These are phyloP conservation scores for Suhomyces sp. DNA, from an alignment of 805 yeast species.

Conservation along the genomic window DNA sequence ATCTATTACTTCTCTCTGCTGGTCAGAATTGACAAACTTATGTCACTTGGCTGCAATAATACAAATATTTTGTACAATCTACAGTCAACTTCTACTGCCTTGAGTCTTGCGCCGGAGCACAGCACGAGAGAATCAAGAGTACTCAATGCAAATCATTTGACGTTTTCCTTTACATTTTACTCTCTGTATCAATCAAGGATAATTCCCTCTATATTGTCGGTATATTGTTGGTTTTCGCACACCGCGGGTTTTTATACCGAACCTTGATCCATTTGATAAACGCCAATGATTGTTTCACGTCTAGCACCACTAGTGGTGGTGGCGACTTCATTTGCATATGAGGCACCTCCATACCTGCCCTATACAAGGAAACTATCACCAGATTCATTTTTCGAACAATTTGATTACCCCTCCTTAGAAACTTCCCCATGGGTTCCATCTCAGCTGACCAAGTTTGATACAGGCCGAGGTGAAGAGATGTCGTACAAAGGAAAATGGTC, in stretches of 20 bases:
- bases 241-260: not conserved
- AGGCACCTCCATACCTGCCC: not conserved
- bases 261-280: not conserved
- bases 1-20: too few relatives aligned
- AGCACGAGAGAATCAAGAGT: too few relatives aligned
- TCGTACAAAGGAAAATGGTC: constrained; percentile 74
- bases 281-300: not conserved
- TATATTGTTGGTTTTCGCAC: not conserved
- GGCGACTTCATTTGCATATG: not conserved
- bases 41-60: too few relatives aligned
- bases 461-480: constrained; percentile 44
- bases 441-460: constrained; percentile 37
- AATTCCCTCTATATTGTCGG: too few relatives aligned
- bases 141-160: too few relatives aligned
- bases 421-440: constrained; percentile 50
- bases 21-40: too few relatives aligned
- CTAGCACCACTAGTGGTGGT: not conserved
- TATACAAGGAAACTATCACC: not conserved
- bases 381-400: constrained; percentile 64
- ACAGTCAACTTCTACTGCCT: too few relatives aligned
- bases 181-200: too few relatives aligned
- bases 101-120: too few relatives aligned
- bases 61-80: too few relatives aligned
- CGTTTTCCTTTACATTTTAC: too few relatives aligned
- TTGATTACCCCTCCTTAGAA: constrained; percentile 27